These are phyloP conservation scores for Colletotrichum coccodes DNA, from an alignment of 2,329 filamentous ascomycete species.

Conservation along the genomic window DNA sequence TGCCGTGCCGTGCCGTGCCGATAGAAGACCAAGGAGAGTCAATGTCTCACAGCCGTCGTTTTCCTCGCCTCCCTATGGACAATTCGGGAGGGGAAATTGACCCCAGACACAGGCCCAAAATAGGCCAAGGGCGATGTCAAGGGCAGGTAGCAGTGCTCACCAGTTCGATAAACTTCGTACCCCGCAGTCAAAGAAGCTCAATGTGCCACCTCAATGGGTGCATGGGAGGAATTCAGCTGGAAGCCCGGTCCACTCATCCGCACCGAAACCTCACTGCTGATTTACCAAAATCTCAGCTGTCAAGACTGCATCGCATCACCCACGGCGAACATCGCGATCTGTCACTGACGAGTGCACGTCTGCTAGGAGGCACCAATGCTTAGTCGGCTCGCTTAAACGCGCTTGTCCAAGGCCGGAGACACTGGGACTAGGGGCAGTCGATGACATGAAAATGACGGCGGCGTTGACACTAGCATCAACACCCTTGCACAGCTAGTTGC, in stretches of 20 bases:
- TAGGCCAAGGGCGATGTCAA: background rate
- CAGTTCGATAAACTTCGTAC: background rate
- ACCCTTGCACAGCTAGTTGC: background rate
- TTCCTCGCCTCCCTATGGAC: background rate
- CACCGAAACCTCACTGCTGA: background rate
- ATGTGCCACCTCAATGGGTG: background rate
- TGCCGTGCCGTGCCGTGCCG: background rate
- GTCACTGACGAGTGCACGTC: too few relatives aligned
- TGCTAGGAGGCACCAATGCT: background rate
- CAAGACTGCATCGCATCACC: background rate
- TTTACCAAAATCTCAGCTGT: too few relatives aligned
- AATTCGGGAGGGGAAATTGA: background rate
- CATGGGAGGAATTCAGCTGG: background rate
- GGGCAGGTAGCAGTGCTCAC: background rate
- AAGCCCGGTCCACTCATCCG: too few relatives aligned
- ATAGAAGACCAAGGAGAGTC: background rate
- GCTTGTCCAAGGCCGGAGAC: background rate
- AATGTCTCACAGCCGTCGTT: slow-evolving; percentile 14
- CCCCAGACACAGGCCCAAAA: background rate
- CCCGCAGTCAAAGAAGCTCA: background rate
- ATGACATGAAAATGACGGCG: background rate
- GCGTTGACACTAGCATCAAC: background rate
- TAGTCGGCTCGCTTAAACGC: background rate
- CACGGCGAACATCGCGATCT: background rate
- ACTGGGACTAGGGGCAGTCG: background rate